Evolutionary conservation across 805 yeast species (phyloP).

Genomic region (Myxozyma udenii): DNA sequence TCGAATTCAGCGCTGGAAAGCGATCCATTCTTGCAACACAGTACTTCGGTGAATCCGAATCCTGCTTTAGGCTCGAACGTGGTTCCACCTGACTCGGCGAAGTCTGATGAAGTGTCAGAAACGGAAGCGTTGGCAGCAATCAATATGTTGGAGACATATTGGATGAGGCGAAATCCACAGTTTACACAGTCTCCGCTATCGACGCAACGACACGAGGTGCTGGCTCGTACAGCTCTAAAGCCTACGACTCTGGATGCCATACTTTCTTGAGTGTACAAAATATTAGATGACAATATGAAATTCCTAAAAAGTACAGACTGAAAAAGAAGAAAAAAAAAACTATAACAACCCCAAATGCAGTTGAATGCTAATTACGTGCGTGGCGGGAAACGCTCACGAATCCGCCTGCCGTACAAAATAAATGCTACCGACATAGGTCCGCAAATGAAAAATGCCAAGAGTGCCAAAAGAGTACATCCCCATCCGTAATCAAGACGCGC

Average conservation of each 20-base stretch:
- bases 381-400: constrained; percentile 17
- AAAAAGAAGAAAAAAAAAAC: background rate
- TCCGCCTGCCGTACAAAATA: constrained; percentile 7
- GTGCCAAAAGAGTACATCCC: constrained; percentile 51
- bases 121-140: constrained; percentile 18
- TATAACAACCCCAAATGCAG: background rate
- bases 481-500: constrained; percentile 23
- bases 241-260: background rate
- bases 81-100: background rate
- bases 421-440: constrained; percentile 19
- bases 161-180: constrained; percentile 22
- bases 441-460: constrained; percentile 37
- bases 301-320: too few species aligned
- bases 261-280: background rate
- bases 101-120: constrained; percentile 9
- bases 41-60: background rate
- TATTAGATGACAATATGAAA: background rate
- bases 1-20: too few species aligned
- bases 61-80: background rate
- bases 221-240: constrained; percentile 1
- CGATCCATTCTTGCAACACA: too few species aligned
- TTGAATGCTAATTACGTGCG: background rate
- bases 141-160: constrained; percentile 16
- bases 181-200: constrained; percentile 9
- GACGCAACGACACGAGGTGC: constrained; percentile 19